Evolutionary conservation across 1,139 yeast species (phyloP), one percentile per base, ranked within the genome.

Genomic region (Debaryomyces subglobosus): DNA sequence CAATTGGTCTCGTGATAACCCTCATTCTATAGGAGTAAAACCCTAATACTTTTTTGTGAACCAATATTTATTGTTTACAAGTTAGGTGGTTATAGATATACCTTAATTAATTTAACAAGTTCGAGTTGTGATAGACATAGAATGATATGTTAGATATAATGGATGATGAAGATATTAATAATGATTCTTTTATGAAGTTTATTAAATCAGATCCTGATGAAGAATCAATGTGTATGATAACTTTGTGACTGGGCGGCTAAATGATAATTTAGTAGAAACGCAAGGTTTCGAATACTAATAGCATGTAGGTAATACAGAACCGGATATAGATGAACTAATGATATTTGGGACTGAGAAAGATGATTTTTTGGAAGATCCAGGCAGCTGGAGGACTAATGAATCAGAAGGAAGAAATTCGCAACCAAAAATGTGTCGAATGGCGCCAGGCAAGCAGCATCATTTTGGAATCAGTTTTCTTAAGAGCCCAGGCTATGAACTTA

Each of bases 171-270:
- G 43, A 30, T 20, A 29, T n/a, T 10, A 37, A 30, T 29, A 35
- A 34, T 24, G n/a, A 27, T 39, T 45, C 44, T 15, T 23, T 45
- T 18, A 21, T 39, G 44, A 39, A 35, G 37, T 45, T 33, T 25
- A 21, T 45, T 16, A 45, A 39, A 23, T 39, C 40, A 20, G 44
- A 39, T 25, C 36, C 44, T 23, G 46, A 44, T 20, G 37, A 30
- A 29, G 43, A 29, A 13, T 20, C 42, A 32, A 41, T 21, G 18
- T 38, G 46, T 44, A 38, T 18, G 42, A 37, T 30, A 20, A 38
- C 37, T 32, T 21, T 38, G 25, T 18, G 12, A 21, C 30, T 32
- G 36, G 40, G 46, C 46, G 46, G 46, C 46, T 44, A 44, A 44
- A 16, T 38, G 30, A 8, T 20, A 18, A 20, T 35, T 35, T 35